phyloP scores from a whole-genome alignment of 169 alveolate genomes.

The Plasmodium cynomolgi region DNA sequence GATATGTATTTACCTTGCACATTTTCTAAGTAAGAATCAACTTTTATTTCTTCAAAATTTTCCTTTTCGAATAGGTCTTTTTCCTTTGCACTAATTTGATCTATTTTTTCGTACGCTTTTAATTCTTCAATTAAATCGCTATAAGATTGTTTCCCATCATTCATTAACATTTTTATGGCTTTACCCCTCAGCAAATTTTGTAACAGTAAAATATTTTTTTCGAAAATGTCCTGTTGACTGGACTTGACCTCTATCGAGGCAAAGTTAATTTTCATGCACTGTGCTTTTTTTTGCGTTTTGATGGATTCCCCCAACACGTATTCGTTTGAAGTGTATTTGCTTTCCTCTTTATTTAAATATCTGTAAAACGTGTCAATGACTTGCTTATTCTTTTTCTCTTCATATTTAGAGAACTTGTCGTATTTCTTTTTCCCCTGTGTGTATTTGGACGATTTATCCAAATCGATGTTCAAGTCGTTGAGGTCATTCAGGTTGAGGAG shows the following conservation, averaged over 20 bases:
- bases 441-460: neutral
- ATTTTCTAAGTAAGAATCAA: slow-evolving; percentile 75
- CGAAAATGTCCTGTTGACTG: slow-evolving; percentile 44
- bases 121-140: slow-evolving; percentile 74
- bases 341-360: slow-evolving; percentile 71
- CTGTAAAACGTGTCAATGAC: slow-evolving; percentile 63
- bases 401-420: slow-evolving; percentile 40
- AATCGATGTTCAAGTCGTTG: slow-evolving; percentile 11
- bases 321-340: slow-evolving; percentile 13
- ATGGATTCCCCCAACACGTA: slow-evolving; percentile 29
- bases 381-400: slow-evolving; percentile 62
- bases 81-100: slow-evolving; percentile 48
- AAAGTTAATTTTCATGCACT: slow-evolving; percentile 36
- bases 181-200: slow-evolving; percentile 72
- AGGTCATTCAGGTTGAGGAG: slow-evolving; percentile 14
- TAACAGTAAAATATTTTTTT: slow-evolving; percentile 50
- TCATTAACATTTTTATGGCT: slow-evolving; percentile 67
- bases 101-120: slow-evolving; percentile 69
- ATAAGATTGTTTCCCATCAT: slow-evolving; percentile 66
- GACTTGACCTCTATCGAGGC: slow-evolving; percentile 23
- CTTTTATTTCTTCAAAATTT: slow-evolving; percentile 47
- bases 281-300: slow-evolving; percentile 38
- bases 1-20: slow-evolving; percentile 68
- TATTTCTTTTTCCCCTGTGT: slow-evolving; percentile 6
- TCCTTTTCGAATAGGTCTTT: slow-evolving; percentile 51